Percentiles rank a stretch among this genome's conserved stretches.
These are phyloP conservation scores for Boletus sp. DNA, from an alignment of 768 basidiomycete genomes.

Conservation along the genomic window DNA sequence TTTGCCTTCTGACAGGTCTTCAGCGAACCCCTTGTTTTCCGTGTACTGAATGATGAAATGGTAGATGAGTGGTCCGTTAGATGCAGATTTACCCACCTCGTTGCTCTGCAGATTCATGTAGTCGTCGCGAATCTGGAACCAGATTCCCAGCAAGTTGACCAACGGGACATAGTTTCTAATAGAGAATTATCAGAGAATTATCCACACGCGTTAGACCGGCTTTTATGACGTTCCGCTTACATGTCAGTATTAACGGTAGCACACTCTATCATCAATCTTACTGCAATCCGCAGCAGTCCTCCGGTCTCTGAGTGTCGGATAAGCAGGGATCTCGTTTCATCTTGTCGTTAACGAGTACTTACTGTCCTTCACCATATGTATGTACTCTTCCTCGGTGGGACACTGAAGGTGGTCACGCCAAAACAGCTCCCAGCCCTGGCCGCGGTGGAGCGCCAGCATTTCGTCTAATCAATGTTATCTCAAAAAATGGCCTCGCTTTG, in stretches of 20 bases:
- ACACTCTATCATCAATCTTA: slow-evolving; percentile 95
- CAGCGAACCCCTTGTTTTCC: slow-evolving; percentile 83
- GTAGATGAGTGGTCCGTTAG: neutral
- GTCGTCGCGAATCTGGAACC: slow-evolving; percentile 61
- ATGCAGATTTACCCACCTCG: slow-evolving; percentile 7
- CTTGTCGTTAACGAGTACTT: slow-evolving; percentile 14
- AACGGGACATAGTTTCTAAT: slow-evolving; percentile 30
- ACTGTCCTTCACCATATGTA: slow-evolving; percentile 97
- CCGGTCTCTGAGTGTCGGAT: slow-evolving; percentile 72
- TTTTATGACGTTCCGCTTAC: no score
- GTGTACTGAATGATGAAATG: slow-evolving; percentile 60
- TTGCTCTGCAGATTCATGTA: slow-evolving; percentile 38
- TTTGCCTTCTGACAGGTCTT: slow-evolving; percentile 95
- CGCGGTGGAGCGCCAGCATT: slow-evolving; percentile 85
- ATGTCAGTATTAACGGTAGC: slow-evolving; percentile 46
- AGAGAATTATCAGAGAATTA: no score
- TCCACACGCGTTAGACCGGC: no score
- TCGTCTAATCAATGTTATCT: slow-evolving; percentile 41
- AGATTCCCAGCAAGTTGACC: slow-evolving; percentile 54
- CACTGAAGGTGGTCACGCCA: slow-evolving; percentile 91
- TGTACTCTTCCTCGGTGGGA: slow-evolving; percentile 92
- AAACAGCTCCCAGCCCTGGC: slow-evolving; percentile 88
- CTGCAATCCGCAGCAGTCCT: slow-evolving; percentile 84
- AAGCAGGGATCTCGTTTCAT: neutral
- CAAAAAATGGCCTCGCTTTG: neutral